Evolutionary conservation across 805 yeast species (phyloP), one percentile per base, ranked within the genome.

Genomic region (Cyberlindnera nakhonratchasimensis): DNA sequence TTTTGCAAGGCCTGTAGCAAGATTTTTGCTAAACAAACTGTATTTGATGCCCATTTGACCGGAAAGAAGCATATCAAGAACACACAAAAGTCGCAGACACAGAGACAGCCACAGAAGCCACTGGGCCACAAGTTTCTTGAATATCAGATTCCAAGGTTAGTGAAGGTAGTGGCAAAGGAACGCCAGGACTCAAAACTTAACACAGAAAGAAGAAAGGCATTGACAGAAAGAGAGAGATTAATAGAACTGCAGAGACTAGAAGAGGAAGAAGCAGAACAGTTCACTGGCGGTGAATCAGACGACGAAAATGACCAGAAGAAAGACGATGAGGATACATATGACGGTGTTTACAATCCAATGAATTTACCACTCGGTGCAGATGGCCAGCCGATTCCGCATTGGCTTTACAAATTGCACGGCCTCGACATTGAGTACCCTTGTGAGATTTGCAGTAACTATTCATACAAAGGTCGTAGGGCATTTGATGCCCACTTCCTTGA

Each of bases 381-480:
- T 62, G 97, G 97, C 0, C 75, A 73, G 30, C 97, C 97, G 1
- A 87, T 93, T 22, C 99, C 99, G 2, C 79, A 72, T 41, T 93
- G 99, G 99, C 68, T 93, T 22, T 90, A 79, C 70, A 93, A 90
- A 61, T 67, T 90, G 34, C 89, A 88, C 54, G 99, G 99, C 0
- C 69, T 90, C 10, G 85, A 85, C 42, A 72, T 77, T 32, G 77
- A 75, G 39, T 86, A 79, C 53, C 55, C 64, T 1, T 93, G 99
- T 61, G 97, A 93, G 63, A 76, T 93, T 7, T 93, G 99, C 59
- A 95, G 95, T 5, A 80, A 86, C 53, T 61, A 64, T 24, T 65
- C 68, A 7, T 91, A 82, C 63, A 75, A 77, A 53, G 99, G 99
- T 1, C 71, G 95, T 8, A 69, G 72, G 37, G 71, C 73, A 2